A percentile compares a stretch with the other conserved stretches of the same genome.
These are phyloP conservation scores for Hyphodiscus sp. DNA, from an alignment of 2,329 filamentous ascomycete genomes.

Conservation along the genomic window DNA sequence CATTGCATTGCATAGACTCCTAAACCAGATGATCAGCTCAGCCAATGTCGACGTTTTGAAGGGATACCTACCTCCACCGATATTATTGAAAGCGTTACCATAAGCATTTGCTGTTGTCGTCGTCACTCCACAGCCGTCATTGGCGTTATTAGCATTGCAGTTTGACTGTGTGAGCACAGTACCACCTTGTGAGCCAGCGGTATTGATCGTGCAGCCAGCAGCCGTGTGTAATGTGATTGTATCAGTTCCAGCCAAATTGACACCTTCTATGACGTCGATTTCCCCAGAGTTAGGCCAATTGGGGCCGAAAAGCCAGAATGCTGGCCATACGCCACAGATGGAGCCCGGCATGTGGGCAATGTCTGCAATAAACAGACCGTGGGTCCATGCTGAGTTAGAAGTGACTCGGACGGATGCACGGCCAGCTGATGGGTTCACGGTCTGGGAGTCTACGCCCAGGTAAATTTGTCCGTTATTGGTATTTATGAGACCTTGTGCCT, in stretches of 20 bases:
- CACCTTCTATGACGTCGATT: constrained; percentile 76
- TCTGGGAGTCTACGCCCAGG: constrained; percentile 62
- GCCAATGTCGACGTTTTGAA: constrained; percentile 56
- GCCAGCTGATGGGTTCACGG: constrained; percentile 47
- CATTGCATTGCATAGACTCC: constrained; percentile 39
- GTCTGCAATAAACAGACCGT: constrained; percentile 54
- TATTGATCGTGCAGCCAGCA: constrained; percentile 38
- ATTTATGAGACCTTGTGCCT: constrained; percentile 41
- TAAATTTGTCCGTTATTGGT: constrained; percentile 48
- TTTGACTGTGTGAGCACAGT: not conserved
- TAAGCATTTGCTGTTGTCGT: constrained; percentile 34
- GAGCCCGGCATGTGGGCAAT: constrained; percentile 52
- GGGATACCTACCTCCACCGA: constrained; percentile 61
- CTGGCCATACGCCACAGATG: constrained; percentile 54
- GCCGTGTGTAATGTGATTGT: constrained; percentile 68
- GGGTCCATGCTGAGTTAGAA: constrained; percentile 46
- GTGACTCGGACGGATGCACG: constrained; percentile 64
- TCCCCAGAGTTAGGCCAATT: constrained; percentile 64
- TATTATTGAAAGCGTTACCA: constrained; percentile 61
- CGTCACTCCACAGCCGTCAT: not conserved
- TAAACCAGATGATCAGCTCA: constrained; percentile 25
- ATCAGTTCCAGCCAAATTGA: constrained; percentile 55
- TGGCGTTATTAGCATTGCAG: not conserved
- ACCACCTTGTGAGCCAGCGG: constrained; percentile 32
- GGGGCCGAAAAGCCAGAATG: constrained; percentile 53